Percentiles rank a stretch among this genome's conserved stretches.
Conservation (phyloP, 306 rosid species). For the Cucumis cinereus region DNA sequence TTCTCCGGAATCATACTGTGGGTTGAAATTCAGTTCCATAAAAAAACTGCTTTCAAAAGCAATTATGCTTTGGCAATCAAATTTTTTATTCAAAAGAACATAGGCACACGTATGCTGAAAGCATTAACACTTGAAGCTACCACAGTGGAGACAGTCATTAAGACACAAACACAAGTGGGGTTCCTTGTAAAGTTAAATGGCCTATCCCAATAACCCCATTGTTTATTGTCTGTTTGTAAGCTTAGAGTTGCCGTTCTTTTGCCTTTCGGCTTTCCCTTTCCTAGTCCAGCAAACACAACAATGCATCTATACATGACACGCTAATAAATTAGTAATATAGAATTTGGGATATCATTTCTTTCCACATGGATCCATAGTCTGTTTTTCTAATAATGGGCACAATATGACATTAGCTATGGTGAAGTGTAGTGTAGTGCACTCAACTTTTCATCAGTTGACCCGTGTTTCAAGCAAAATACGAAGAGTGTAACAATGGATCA, state of each 20-base stretch:
- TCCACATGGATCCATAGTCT: background rate
- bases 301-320: background rate
- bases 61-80: background rate
- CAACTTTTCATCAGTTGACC: background rate
- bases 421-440: background rate
- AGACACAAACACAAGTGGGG: constrained; percentile 5
- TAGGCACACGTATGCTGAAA: constrained; percentile 4
- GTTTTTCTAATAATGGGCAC: background rate
- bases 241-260: background rate
- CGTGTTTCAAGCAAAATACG: background rate
- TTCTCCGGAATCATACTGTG: constrained; percentile 3
- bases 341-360: background rate
- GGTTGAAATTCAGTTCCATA: background rate
- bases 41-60: background rate
- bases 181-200: background rate
- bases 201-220: background rate
- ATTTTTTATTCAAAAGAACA: background rate
- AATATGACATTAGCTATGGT: background rate
- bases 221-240: background rate
- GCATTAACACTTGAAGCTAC: background rate
- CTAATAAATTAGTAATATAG: background rate
- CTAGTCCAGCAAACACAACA: background rate
- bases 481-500: background rate
- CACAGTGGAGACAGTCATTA: background rate
- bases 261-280: background rate